Percentiles rank a stretch among this genome's conserved stretches.
Conservation (phyloP, 768 basidiomycete species). For the Amanita exitialis region DNA sequence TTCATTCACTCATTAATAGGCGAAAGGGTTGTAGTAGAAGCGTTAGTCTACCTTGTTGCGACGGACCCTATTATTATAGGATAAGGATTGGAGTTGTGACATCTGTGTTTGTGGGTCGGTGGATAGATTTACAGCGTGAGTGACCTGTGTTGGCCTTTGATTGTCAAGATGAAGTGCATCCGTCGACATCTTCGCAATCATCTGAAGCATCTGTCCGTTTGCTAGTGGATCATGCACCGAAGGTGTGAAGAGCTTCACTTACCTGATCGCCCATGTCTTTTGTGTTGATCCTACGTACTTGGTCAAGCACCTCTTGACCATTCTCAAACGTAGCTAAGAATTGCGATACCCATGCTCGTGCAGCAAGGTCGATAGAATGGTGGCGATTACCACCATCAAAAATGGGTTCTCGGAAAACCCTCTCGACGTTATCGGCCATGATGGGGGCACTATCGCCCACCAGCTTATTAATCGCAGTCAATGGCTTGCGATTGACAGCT, state of each 20-base stretch:
- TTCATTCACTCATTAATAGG: background rate
- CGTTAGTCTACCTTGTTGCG: constrained; percentile 24
- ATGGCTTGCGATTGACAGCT: constrained; percentile 26
- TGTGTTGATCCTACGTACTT: constrained; percentile 36
- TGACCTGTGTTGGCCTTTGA: constrained; percentile 32
- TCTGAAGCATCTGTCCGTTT: constrained; percentile 22
- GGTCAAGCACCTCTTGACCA: constrained; percentile 30
- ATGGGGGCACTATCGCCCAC: constrained; percentile 27
- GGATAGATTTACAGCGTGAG: constrained; percentile 19
- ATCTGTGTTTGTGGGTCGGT: constrained; percentile 9
- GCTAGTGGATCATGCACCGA: constrained; percentile 1
- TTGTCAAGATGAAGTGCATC: constrained; percentile 37
- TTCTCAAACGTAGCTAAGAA: constrained; percentile 31
- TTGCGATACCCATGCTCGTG: constrained; percentile 41
- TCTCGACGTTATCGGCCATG: constrained; percentile 24
- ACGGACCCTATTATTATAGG: constrained; percentile 27
- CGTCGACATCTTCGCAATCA: constrained; percentile 34
- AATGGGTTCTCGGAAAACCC: constrained; percentile 24
- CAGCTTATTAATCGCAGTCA: constrained; percentile 29
- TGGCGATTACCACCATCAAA: constrained; percentile 24
- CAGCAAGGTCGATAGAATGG: constrained; percentile 24
- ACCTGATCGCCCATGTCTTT: constrained; percentile 24
- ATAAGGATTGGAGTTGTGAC: constrained; percentile 21
- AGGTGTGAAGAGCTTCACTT: background rate
- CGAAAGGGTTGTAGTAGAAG: background rate